Evolutionary conservation across 352 stramenopile genomes (phyloP).

Genomic region (Pythium sukuiense): DNA sequence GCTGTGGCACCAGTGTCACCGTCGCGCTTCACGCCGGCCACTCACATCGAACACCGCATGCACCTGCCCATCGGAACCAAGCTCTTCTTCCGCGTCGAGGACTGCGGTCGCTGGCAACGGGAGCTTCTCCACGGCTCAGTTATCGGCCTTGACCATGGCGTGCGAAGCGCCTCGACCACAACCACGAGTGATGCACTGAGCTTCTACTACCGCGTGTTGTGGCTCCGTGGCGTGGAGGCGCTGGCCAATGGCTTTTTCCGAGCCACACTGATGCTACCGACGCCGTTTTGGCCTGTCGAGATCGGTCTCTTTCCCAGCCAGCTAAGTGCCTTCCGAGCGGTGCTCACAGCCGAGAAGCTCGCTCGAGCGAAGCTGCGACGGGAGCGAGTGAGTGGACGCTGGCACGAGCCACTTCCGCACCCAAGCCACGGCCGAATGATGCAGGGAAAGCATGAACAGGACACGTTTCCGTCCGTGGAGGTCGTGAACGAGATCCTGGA

Average conservation of each 20-base stretch:
- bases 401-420: conserved; percentile 1
- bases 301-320: conserved; percentile 58
- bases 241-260: conserved; percentile 69
- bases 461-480: conserved; percentile 38
- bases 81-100: conserved; percentile 54
- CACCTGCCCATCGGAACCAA: conserved; percentile 37
- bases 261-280: conserved; percentile 43
- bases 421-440: neutral
- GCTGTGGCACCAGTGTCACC: conserved; percentile 1
- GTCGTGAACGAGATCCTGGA: conserved; percentile 50
- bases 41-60: conserved; percentile 33
- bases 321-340: conserved; percentile 54
- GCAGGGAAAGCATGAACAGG: neutral
- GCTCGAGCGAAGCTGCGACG: conserved; percentile 44
- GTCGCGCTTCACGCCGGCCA: conserved; percentile 18
- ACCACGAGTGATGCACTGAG: conserved; percentile 1
- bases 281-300: conserved; percentile 39
- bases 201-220: conserved; percentile 64
- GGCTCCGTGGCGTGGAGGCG: conserved; percentile 61
- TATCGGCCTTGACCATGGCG: conserved; percentile 29
- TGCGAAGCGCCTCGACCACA: conserved; percentile 7
- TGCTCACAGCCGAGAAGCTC: conserved; percentile 55
- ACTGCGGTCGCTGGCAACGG: conserved; percentile 45
- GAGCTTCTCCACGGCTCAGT: conserved; percentile 62
- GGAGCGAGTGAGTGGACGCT: conserved; percentile 37